Base-by-base conservation (phyloP, 306 rosid genomes). In the Fragaria ananassa region DNA sequence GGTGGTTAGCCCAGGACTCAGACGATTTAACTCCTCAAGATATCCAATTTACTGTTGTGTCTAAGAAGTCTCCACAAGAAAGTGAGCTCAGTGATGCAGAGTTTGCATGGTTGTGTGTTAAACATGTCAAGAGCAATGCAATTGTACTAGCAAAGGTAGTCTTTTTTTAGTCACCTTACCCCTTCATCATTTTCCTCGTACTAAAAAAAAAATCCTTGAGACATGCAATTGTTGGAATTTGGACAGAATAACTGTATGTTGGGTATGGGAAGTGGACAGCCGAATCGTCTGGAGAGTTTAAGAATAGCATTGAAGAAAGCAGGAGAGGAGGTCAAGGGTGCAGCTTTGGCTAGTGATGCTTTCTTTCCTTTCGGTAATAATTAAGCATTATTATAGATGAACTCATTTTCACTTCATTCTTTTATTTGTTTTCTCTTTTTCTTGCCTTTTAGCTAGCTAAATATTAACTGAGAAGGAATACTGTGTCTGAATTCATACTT, bases 181-280 rank as follows among this genome's bases (percentile, higher is more conserved):
- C 8, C 17, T 49, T 8, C n/a, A 31, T 63, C 21, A 5, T 63
- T 31, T 50, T 9, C 13, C 2, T 15, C 21, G 5, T n/a, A 15
- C 10, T 61, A 61, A 29, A 61, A 9, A 61, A 9, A 29, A 61
- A 61, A 64, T 21, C n/a, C 63, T 68, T 19, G 17, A 23, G 34
- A 54, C 25, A 70, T 75, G 80, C 84, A 39, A 85, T 66, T 17
- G 42, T 69, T 41, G 46, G 74, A 63, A 8, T 47, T 73, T 84
- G 77, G 73, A 82, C 88, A 95, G 99, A 84, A 92, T 74, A 88
- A 95, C 76, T 85, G 92, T 46, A 95, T 95, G 97, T 60, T 95
- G 87, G 99, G 99, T 39, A 95, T 90, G 97, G 99, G 99, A 73
- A 92, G 99, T 19, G 99, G 99, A 70, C 97, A 92, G 79, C 98